Percentiles rank a stretch among this genome's conserved stretches.
phyloP scores from a whole-genome alignment of 371 early-diverging fungal genomes.

The Funneliformis caledonium region DNA sequence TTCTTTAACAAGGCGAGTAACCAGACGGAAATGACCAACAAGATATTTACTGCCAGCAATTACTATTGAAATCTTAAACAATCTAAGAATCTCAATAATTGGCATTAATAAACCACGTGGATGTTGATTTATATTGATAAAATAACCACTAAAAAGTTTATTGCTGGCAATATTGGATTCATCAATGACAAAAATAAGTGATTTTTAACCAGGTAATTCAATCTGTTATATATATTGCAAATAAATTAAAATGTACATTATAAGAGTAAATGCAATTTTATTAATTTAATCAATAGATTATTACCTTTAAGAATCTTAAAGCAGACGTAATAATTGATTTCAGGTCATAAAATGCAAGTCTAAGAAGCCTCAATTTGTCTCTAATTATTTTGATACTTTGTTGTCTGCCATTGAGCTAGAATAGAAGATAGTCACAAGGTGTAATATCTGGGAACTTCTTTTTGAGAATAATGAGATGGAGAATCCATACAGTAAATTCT shows the following conservation, averaged over 20 bases:
- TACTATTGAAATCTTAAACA: neutral
- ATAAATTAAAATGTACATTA: neutral
- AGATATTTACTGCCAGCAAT: constrained; percentile 1
- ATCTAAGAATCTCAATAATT: neutral
- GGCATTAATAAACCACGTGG: neutral
- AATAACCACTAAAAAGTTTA: neutral
- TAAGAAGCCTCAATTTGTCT: neutral
- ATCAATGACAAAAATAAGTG: neutral
- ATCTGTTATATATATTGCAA: constrained; percentile 11
- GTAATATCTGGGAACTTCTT: neutral
- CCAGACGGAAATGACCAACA: neutral
- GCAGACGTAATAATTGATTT: neutral
- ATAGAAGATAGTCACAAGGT: neutral
- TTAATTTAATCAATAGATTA: neutral
- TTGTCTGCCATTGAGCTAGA: neutral
- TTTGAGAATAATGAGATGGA: constrained; percentile 4
- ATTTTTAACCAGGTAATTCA: neutral
- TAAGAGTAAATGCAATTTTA: neutral
- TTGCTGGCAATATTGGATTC: neutral
- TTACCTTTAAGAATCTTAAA: neutral
- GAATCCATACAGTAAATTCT: neutral
- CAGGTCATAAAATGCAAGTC: neutral
- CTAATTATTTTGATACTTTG: neutral
- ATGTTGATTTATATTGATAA: neutral
- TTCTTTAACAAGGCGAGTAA: neutral